Evolutionary conservation across 1,139 yeast genomes (phyloP).

Genomic region (Diutina pseudorugosa): DNA sequence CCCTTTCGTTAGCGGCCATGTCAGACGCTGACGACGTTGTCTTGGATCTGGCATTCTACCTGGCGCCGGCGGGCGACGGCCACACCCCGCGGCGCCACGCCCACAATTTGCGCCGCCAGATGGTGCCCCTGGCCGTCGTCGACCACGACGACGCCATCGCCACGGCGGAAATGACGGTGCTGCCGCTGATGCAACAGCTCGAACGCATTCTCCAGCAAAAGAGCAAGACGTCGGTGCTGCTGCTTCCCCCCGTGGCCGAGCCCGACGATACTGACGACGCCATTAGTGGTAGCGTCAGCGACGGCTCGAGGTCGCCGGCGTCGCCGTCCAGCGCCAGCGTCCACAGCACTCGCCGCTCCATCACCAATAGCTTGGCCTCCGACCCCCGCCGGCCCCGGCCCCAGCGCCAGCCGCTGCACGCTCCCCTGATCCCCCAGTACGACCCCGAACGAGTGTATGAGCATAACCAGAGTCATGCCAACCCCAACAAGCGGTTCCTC

Average conservation of each 20-base stretch:
- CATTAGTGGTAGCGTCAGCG: not conserved
- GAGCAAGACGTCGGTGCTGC: not conserved
- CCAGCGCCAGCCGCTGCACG: not conserved
- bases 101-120: not conserved
- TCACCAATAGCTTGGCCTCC: not conserved
- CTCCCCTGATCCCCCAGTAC: not conserved
- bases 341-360: not conserved
- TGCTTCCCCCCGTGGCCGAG: not conserved
- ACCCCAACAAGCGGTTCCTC: not conserved
- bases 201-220: not conserved
- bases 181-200: constrained; percentile 4
- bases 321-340: not conserved
- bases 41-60: constrained; percentile 1
- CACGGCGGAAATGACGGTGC: constrained; percentile 1
- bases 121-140: not conserved
- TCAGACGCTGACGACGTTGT: constrained; percentile 1
- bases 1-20: not conserved
- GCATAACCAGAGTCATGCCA: not conserved
- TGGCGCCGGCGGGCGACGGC: constrained; percentile 1
- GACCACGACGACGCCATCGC: not conserved
- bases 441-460: not conserved
- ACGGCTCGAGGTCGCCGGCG: not conserved
- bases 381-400: not conserved
- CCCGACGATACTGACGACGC: not conserved
- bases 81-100: not conserved